A percentile compares a stretch with the other conserved stretches of the same genome.
Evolutionary conservation across 1,139 yeast genomes (phyloP).

Genomic region (Sporopachydermia cereana): DNA sequence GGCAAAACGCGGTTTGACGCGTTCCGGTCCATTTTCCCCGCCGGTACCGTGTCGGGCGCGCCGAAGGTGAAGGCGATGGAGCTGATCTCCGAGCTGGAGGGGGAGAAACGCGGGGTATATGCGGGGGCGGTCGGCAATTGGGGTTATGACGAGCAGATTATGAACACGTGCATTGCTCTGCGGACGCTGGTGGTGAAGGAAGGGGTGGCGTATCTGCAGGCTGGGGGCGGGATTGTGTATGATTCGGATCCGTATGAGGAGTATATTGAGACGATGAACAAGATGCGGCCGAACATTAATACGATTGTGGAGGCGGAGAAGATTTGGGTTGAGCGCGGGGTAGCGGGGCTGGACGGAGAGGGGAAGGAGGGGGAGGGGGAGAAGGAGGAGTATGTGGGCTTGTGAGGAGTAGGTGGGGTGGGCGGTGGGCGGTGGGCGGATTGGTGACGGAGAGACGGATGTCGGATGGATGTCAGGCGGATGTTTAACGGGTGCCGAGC

Average conservation of each 20-base stretch:
- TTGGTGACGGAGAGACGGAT: no score
- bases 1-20: slow-evolving; percentile 93
- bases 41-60: slow-evolving; percentile 97
- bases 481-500: no score
- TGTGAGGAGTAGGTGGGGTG: no score
- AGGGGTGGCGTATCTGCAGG: slow-evolving; percentile 85
- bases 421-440: no score
- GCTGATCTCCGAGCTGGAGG: slow-evolving; percentile 76
- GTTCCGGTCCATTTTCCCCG: slow-evolving; percentile 93
- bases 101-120: slow-evolving; percentile 89
- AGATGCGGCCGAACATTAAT: slow-evolving; percentile 86
- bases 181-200: slow-evolving; percentile 94
- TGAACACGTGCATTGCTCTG: slow-evolving; percentile 96
- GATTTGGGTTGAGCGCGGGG: slow-evolving; percentile 46
- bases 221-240: slow-evolving; percentile 96
- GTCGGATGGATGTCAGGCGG: no score
- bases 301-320: slow-evolving; percentile 86
- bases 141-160: slow-evolving; percentile 85
- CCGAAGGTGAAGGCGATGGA: slow-evolving; percentile 97
- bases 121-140: slow-evolving; percentile 99
- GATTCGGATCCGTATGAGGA: slow-evolving; percentile 95
- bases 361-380: no score
- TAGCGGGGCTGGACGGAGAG: slow-evolving; percentile 11
- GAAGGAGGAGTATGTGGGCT: no score
- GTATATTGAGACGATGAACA: slow-evolving; percentile 91